These are phyloP conservation scores for Secale cereale DNA, from an alignment of 176 grass and related monocot genomes.

Conservation along the genomic window DNA sequence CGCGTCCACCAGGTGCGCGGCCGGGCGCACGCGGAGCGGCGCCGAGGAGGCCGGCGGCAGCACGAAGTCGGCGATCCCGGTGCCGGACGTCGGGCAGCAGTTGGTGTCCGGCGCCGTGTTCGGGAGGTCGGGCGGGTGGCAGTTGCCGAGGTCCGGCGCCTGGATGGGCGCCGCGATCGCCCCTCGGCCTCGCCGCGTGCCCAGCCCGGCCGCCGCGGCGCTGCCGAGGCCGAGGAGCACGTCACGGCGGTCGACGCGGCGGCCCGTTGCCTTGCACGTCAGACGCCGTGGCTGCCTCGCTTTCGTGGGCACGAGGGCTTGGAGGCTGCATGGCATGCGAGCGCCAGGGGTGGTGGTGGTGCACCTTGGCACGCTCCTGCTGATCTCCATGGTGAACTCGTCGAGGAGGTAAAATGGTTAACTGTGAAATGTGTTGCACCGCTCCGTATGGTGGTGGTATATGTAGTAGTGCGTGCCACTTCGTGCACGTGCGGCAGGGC, in stretches of 20 bases:
- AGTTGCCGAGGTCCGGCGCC: slow-evolving; percentile 44
- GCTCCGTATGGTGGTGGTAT: neutral
- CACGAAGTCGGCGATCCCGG: slow-evolving; percentile 40
- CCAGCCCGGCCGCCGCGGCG: slow-evolving; percentile 32
- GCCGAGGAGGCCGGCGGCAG: slow-evolving; percentile 20
- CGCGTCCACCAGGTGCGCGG: slow-evolving; percentile 50
- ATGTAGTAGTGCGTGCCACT: neutral
- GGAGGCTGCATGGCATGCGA: slow-evolving; percentile 24
- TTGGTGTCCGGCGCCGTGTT: neutral
- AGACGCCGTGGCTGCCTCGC: neutral
- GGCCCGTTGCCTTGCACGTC: slow-evolving; percentile 18
- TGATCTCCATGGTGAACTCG: slow-evolving; percentile 16
- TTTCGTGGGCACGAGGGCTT: neutral
- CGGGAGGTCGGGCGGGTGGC: slow-evolving; percentile 34
- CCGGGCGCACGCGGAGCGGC: slow-evolving; percentile 57
- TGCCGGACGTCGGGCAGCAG: slow-evolving; percentile 55
- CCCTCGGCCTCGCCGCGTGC: neutral
- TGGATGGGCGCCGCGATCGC: slow-evolving; percentile 53
- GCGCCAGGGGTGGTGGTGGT: neutral
- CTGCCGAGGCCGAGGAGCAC: slow-evolving; percentile 56
- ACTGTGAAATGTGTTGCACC: neutral
- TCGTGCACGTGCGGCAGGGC: too few relatives aligned
- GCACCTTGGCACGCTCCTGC: neutral
- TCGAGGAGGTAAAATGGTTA: neutral
- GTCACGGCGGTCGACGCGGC: slow-evolving; percentile 48